A percentile compares a stretch with the other conserved stretches of the same genome.
These are phyloP conservation scores for Cladosporium velox DNA, from an alignment of 2,329 filamentous ascomycete genomes.

Conservation along the genomic window DNA sequence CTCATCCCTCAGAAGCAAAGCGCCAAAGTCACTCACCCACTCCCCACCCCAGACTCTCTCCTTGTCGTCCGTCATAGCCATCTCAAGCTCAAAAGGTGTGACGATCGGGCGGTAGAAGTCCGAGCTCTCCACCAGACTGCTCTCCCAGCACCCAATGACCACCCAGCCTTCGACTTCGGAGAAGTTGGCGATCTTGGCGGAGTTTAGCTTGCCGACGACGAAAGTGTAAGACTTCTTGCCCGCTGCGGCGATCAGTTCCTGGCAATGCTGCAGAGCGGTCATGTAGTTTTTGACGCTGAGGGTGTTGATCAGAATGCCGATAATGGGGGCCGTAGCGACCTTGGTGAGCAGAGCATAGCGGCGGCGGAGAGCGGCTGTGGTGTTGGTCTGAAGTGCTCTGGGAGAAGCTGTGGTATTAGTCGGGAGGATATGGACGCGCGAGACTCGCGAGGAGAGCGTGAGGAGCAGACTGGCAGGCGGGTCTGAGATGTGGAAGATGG, in stretches of 20 bases:
- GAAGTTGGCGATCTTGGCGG: slow-evolving; percentile 95
- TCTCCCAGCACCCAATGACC: slow-evolving; percentile 97
- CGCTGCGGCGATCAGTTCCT: slow-evolving; percentile 69
- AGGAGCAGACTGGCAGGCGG: slow-evolving; percentile 82
- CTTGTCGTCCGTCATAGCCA: slow-evolving; percentile 74
- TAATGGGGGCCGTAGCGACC: slow-evolving; percentile 77
- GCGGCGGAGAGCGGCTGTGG: slow-evolving; percentile 67
- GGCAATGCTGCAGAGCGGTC: slow-evolving; percentile 72
- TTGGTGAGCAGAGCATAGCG: slow-evolving; percentile 85
- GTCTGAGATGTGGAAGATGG: slow-evolving; percentile 81
- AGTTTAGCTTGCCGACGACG: slow-evolving; percentile 94
- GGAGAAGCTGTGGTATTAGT: slow-evolving; percentile 43
- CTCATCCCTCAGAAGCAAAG: slow-evolving; percentile 53
- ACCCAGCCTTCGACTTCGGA: slow-evolving; percentile 95
- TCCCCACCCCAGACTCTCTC: slow-evolving; percentile 81
- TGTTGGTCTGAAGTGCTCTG: slow-evolving; percentile 50
- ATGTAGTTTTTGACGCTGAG: slow-evolving; percentile 91
- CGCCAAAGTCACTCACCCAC: slow-evolving; percentile 86
- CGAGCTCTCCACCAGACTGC: slow-evolving; percentile 83
- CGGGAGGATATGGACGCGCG: slow-evolving; percentile 75
- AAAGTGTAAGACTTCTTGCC: slow-evolving; percentile 97
- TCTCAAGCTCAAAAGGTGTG: slow-evolving; percentile 88
- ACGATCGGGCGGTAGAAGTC: slow-evolving; percentile 87
- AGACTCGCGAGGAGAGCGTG: slow-evolving; percentile 80
- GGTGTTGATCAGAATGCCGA: slow-evolving; percentile 95